These are phyloP conservation scores for Morella rubra DNA, from an alignment of 306 rosid genomes.

Conservation along the genomic window DNA sequence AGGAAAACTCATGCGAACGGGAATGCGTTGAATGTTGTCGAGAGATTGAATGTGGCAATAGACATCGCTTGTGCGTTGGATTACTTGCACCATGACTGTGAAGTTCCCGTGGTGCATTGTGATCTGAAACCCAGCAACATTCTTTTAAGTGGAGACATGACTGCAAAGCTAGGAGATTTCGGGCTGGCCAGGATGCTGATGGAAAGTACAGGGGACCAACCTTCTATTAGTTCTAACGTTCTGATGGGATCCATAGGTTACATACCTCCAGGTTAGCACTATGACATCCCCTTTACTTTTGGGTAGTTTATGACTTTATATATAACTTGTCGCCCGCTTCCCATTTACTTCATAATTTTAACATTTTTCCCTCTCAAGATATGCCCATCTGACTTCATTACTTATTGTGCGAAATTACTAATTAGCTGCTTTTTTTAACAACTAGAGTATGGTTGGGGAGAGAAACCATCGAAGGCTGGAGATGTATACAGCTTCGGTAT, in stretches of 20 bases:
- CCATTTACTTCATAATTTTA: too few species aligned
- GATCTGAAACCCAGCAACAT: conserved; percentile 81
- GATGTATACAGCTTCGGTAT: conserved; percentile 79
- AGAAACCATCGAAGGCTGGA: conserved; percentile 57
- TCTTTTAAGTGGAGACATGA: conserved; percentile 59
- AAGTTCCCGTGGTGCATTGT: conserved; percentile 66
- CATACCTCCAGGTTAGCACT: conserved; percentile 72
- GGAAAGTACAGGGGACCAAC: conserved; percentile 35
- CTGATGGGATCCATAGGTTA: conserved; percentile 79
- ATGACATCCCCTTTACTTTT: background rate
- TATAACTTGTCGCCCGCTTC: background rate
- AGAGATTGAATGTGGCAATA: conserved; percentile 60
- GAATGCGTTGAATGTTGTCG: conserved; percentile 46
- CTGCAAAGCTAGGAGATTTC: conserved; percentile 76
- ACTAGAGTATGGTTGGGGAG: conserved; percentile 73
- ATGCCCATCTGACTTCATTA: too few species aligned
- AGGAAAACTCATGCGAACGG: conserved; percentile 43
- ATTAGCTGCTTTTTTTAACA: background rate
- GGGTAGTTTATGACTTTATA: background rate
- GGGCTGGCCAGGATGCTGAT: conserved; percentile 64
- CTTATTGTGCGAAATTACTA: too few species aligned
- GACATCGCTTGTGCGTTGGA: conserved; percentile 65
- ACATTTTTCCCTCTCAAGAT: too few species aligned
- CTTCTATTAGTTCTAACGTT: conserved; percentile 47
- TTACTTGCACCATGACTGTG: conserved; percentile 68